Conservation (phyloP, 2,329 filamentous ascomycete species). For the Domatiomyces catenatus region DNA sequence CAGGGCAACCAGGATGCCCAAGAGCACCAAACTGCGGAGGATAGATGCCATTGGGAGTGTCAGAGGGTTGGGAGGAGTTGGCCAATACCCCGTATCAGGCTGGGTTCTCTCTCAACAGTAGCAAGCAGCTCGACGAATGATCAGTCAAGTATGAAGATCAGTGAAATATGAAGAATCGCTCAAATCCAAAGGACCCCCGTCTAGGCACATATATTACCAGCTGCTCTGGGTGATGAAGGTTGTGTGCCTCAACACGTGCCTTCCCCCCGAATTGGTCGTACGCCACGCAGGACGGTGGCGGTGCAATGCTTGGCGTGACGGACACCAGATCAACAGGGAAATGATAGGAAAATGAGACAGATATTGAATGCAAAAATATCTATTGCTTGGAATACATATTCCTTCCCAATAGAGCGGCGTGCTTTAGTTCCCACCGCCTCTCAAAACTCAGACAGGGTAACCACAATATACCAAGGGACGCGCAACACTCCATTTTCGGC, state of each 20-base stretch:
- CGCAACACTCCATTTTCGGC: neutral
- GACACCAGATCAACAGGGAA: no score
- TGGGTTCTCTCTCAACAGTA: no score
- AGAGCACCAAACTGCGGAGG: conserved; percentile 9
- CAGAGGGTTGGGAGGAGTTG: neutral
- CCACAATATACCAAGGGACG: neutral
- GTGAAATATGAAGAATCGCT: neutral
- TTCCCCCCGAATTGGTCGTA: neutral
- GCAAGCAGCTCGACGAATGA: no score
- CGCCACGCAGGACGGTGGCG: neutral
- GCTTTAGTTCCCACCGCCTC: no score
- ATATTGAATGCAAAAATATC: neutral
- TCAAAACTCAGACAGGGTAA: neutral
- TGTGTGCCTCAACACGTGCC: neutral
- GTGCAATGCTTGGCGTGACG: neutral
- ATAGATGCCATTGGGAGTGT: conserved; percentile 5
- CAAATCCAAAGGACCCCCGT: neutral
- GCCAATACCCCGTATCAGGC: no score
- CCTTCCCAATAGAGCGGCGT: neutral
- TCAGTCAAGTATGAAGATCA: no score
- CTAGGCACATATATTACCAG: neutral
- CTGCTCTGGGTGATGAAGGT: neutral
- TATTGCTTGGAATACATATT: neutral
- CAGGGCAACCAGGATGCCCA: conserved; percentile 23
- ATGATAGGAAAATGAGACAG: neutral